Percentiles rank a stretch among this genome's conserved stretches.
phyloP scores from a whole-genome alignment of 179 eudicot species.

The Carnegiea gigantea region DNA sequence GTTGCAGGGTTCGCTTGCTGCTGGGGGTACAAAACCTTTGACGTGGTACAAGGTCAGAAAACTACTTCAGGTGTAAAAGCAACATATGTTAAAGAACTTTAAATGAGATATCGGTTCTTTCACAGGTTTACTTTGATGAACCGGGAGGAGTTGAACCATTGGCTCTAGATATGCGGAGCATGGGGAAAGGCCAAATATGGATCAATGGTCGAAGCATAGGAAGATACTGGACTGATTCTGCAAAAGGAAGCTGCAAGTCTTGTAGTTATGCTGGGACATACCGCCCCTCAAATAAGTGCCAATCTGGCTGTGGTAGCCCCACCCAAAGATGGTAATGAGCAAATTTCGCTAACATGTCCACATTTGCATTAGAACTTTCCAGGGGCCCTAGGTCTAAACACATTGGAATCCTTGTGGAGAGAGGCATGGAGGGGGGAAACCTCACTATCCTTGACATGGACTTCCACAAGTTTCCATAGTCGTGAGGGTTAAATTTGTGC shows the following conservation, averaged over 20 bases:
- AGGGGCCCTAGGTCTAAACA: too few relatives aligned
- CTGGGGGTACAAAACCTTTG: slow-evolving; percentile 51
- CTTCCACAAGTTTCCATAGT: too few relatives aligned
- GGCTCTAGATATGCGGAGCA: slow-evolving; percentile 78
- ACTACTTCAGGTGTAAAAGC: not conserved
- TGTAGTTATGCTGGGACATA: slow-evolving; percentile 73
- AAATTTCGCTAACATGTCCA: not conserved
- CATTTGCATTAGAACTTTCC: not conserved
- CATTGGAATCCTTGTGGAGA: too few relatives aligned
- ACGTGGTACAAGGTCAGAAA: slow-evolving; percentile 88
- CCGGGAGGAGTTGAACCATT: slow-evolving; percentile 74
- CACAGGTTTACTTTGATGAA: slow-evolving; percentile 77
- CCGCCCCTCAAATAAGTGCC: slow-evolving; percentile 61
- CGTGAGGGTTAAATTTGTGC: too few relatives aligned
- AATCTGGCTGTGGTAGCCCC: slow-evolving; percentile 78
- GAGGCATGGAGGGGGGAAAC: too few relatives aligned
- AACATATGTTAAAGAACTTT: not conserved
- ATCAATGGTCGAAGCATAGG: slow-evolving; percentile 90
- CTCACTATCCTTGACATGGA: not conserved
- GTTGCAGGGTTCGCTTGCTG: slow-evolving; percentile 48
- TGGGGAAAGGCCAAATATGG: slow-evolving; percentile 97
- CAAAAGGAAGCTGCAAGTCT: slow-evolving; percentile 59
- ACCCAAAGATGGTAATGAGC: slow-evolving; percentile 79
- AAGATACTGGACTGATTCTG: slow-evolving; percentile 78
- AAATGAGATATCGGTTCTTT: not conserved